Evolutionary conservation across 495 filamentous ascomycete genomes (phyloP), one percentile per base, ranked within the genome.

Genomic region (Acidomyces sp.): DNA sequence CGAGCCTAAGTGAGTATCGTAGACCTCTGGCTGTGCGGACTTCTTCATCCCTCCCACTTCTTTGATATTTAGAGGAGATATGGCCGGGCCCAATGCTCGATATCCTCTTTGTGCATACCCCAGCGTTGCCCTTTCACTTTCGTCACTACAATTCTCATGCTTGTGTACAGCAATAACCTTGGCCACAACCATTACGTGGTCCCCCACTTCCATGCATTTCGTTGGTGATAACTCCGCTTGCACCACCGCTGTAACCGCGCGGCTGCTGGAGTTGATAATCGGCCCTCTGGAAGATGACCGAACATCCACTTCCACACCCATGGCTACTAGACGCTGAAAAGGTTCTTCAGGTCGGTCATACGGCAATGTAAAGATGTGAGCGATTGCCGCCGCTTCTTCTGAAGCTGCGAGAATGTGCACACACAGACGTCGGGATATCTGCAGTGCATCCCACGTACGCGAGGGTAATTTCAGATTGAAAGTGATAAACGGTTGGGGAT

Each of bases 381-480:
- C 52, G 9, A 61, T 41, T 3, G 20, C 28, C 0, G 55, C 56
- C 1, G 49, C 51, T 9, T 35, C 15, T 0, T 29, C 19, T 5
- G 34, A 45, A 24, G 43, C 38, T 21, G 45, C 23, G 16, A 54
- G 38, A 62, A 73, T 20, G 33, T 56, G 53, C 6, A 54, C 39
- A 6, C 31, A 41, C 19, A 61, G 52, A 3, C 32, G 13, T 3
- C 24, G 31, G 15, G 46, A 43, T 10, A 18, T 10, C 10, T 33
- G 24, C 3, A 93, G 65, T 0, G 81, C 79, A 42, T 67, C 63
- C 25, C 77, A 61, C 2, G 82, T 93, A n/a, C 70, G 70, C 22
- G 78, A 84, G 7, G 84, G 82, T 4, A 69, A 62, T 17, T 68
- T 69, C 43, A 93, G 69, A 51, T 93, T 93, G 70, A 93, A 87